Evolutionary conservation across 2,329 filamentous ascomycete genomes (phyloP), one percentile per base, ranked within the genome.

Genomic region (Xylariaceae sp.): DNA sequence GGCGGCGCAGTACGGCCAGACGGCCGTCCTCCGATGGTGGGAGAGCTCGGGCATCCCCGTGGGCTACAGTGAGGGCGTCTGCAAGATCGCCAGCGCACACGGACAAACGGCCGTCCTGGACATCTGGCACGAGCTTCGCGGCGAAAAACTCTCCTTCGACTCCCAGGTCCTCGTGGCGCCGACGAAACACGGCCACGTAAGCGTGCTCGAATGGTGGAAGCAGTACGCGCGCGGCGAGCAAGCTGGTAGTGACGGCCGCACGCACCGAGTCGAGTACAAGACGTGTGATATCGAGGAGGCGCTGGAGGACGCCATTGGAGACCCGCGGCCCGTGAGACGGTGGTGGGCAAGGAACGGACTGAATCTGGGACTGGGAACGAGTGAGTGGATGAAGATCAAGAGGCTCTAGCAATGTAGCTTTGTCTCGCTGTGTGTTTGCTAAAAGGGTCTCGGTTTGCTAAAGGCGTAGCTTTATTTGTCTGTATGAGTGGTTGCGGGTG

Each of bases 211-310:
- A 72, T 97, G 93, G 93, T 97, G 93, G 92, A 88, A 89, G 69
- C 81, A 80, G 56, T 88, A 87, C 67, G 82, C 83, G 6, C 76
- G 82, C 56, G 79, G 82, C 53, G 77, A 81, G 67, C 75, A 83
- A 37, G 77, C 77, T 0, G 80, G 57, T 3, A 50, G 77, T 47
- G 81, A 81, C 13, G 75, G 79, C 37, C 77, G 77, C 63, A 85
- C 86, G 0, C 80, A 92, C 66, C 82, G 84, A 55, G 92, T 97
- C 30, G 91, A 96, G 73, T 97, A 96, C 74, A 92, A 93, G 73
- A 96, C 91, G 1, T 96, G 92, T 73, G 92, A 96, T 73, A 94
- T 97, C 62, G 92, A 97, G 72, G 93, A 97, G 75, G 92, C 92
- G 0, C 80, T 97, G 45, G 92, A 97, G 72, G 92, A 96, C 71